Conservation (phyloP, 192 early-diverging fungal species). For the Dissophora ornata region DNA sequence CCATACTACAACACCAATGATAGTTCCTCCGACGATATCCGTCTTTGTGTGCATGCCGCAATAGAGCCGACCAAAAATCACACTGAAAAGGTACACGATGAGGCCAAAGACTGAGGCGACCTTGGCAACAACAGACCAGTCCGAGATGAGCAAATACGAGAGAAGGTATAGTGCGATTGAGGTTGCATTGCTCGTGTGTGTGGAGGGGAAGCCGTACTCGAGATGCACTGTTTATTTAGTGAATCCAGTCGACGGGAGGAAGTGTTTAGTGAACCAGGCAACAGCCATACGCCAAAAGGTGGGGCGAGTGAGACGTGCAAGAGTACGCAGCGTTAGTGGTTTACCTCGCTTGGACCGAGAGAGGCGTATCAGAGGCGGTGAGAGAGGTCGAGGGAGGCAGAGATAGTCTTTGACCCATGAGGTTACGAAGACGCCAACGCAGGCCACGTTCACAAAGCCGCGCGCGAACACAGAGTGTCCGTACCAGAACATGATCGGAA, state of each 20-base stretch:
- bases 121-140: conserved; percentile 49
- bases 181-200: conserved; percentile 86
- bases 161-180: conserved; percentile 73
- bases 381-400: conserved; percentile 83
- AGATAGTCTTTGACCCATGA: conserved; percentile 78
- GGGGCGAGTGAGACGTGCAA: no score
- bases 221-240: conserved; percentile 71
- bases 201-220: conserved; percentile 95
- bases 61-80: conserved; percentile 81
- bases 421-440: conserved; percentile 45
- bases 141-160: conserved; percentile 56
- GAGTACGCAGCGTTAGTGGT: neutral
- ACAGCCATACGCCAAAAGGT: no score
- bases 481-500: conserved; percentile 85
- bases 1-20: conserved; percentile 72
- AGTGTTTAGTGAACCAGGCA: no score
- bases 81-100: conserved; percentile 64
- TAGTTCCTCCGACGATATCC: conserved; percentile 33
- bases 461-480: conserved; percentile 71
- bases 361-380: conserved; percentile 76
- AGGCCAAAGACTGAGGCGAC: conserved; percentile 42
- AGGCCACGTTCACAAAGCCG: conserved; percentile 55
- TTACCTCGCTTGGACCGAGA: conserved; percentile 52
- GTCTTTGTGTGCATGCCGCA: conserved; percentile 89
- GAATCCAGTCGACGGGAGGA: conserved; percentile 13